A percentile compares a stretch with the other conserved stretches of the same genome.
phyloP scores from a whole-genome alignment of 805 yeast species.

The Starmerella bacillaris region DNA sequence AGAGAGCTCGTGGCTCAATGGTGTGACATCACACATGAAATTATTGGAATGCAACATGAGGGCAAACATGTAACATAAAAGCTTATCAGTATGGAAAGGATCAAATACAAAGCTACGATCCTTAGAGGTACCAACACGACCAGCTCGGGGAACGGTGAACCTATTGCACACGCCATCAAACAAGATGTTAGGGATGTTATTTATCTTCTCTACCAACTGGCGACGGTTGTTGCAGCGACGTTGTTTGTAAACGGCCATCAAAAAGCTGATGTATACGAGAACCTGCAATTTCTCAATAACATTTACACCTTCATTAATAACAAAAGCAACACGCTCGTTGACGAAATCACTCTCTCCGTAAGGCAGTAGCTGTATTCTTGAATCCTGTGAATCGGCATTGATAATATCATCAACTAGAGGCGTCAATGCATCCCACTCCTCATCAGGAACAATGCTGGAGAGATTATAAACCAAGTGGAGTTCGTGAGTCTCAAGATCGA shows the following conservation, averaged over 20 bases:
- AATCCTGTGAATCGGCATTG: conserved; percentile 22
- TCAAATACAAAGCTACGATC: conserved; percentile 65
- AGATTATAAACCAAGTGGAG: conserved; percentile 73
- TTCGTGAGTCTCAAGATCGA: conserved; percentile 57
- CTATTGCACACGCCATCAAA: conserved; percentile 53
- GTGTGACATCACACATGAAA: conserved; percentile 56
- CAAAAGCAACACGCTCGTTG: conserved; percentile 25
- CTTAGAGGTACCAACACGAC: conserved; percentile 50
- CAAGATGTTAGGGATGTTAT: conserved; percentile 49
- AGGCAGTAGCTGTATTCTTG: conserved; percentile 42
- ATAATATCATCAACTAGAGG: conserved; percentile 33
- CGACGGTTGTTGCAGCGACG: conserved; percentile 46
- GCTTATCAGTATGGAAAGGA: conserved; percentile 73
- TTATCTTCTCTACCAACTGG: conserved; percentile 40
- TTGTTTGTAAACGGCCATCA: conserved; percentile 63
- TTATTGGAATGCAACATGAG: conserved; percentile 58
- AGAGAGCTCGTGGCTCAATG: conserved; percentile 69
- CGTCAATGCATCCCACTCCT: conserved; percentile 46
- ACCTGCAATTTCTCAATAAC: conserved; percentile 25
- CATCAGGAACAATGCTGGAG: conserved; percentile 46
- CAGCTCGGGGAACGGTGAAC: conserved; percentile 50
- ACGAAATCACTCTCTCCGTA: conserved; percentile 40
- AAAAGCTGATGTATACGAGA: conserved; percentile 60
- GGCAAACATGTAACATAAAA: conserved; percentile 61
- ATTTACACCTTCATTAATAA: conserved; percentile 32